Conservation (phyloP, 352 stramenopile species). For the Phytophthora kernoviae region DNA sequence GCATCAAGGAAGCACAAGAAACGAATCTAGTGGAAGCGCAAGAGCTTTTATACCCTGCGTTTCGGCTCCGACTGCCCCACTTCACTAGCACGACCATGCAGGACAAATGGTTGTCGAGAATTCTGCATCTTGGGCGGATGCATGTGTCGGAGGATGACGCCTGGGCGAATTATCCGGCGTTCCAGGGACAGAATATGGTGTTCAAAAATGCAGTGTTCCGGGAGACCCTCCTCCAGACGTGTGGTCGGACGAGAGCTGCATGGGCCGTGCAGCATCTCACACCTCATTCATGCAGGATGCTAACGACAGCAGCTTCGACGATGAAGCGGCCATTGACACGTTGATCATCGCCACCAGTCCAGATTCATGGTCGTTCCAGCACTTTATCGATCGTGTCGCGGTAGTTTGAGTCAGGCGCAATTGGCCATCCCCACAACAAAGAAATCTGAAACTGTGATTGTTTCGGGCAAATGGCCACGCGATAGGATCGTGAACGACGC, state of each 20-base stretch:
- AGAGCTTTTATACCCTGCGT: slow-evolving; percentile 31
- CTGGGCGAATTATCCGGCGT: slow-evolving; percentile 27
- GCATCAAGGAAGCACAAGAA: slow-evolving; percentile 23
- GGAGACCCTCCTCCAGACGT: slow-evolving; percentile 27
- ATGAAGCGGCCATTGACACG: slow-evolving; percentile 19
- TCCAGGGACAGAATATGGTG: slow-evolving; percentile 33
- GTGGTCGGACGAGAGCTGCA: slow-evolving; percentile 28
- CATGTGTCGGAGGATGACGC: slow-evolving; percentile 22
- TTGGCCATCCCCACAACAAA: slow-evolving; percentile 21
- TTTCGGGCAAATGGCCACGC: slow-evolving; percentile 16
- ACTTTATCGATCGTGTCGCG: slow-evolving; percentile 37
- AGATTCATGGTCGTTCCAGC: slow-evolving; percentile 40
- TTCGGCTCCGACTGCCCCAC: slow-evolving; percentile 22
- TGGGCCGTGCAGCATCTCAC: slow-evolving; percentile 27
- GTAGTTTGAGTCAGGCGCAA: slow-evolving; percentile 37
- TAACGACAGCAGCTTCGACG: slow-evolving; percentile 3
- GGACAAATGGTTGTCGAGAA: slow-evolving; percentile 18
- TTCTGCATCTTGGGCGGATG: slow-evolving; percentile 25
- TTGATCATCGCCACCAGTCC: slow-evolving; percentile 29
- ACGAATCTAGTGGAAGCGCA: slow-evolving; percentile 31
- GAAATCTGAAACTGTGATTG: slow-evolving; percentile 24
- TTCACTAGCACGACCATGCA: slow-evolving; percentile 11
- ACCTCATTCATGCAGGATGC: slow-evolving; percentile 21
- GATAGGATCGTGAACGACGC: slow-evolving; percentile 33
- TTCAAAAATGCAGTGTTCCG: slow-evolving; percentile 25